These are phyloP conservation scores for Alternaria gaisen DNA, from an alignment of 2,329 filamentous ascomycete species.

Conservation along the genomic window DNA sequence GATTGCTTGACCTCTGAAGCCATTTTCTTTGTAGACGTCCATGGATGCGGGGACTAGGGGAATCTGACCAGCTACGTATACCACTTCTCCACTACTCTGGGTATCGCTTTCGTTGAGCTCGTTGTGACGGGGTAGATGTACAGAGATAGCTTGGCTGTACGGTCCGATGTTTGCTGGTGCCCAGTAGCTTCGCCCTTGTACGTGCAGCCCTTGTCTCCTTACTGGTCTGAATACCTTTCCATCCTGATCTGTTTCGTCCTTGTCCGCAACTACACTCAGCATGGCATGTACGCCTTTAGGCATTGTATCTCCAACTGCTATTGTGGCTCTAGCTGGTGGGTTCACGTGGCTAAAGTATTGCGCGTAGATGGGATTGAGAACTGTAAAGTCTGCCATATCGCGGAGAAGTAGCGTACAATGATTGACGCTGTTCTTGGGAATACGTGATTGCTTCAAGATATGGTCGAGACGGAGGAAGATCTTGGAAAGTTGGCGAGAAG, in stretches of 20 bases:
- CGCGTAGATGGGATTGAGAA: constrained; percentile 79
- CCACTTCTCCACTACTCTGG: constrained; percentile 41
- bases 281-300: constrained; percentile 69
- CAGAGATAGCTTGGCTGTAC: constrained; percentile 86
- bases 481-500: constrained; percentile 45
- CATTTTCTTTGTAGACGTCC: constrained; percentile 58
- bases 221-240: constrained; percentile 7
- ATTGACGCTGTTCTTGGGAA: constrained; percentile 43
- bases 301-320: constrained; percentile 76
- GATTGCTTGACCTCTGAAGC: constrained; percentile 67
- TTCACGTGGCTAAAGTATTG: constrained; percentile 78
- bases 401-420: constrained; percentile 73
- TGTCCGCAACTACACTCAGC: constrained; percentile 60
- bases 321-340: constrained; percentile 84
- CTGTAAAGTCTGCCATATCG: constrained; percentile 79
- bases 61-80: constrained; percentile 89
- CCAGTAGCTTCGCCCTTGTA: constrained; percentile 96
- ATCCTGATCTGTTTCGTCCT: constrained; percentile 32
- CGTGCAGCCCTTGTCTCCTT: constrained; percentile 71
- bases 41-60: constrained; percentile 84
- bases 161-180: constrained; percentile 97
- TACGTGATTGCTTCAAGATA: constrained; percentile 35
- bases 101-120: constrained; percentile 19
- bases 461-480: constrained; percentile 51
- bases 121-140: constrained; percentile 51